Percentiles rank a stretch among this genome's conserved stretches.
phyloP scores from a whole-genome alignment of 345 rosid genomes.

The Populus simonii region DNA sequence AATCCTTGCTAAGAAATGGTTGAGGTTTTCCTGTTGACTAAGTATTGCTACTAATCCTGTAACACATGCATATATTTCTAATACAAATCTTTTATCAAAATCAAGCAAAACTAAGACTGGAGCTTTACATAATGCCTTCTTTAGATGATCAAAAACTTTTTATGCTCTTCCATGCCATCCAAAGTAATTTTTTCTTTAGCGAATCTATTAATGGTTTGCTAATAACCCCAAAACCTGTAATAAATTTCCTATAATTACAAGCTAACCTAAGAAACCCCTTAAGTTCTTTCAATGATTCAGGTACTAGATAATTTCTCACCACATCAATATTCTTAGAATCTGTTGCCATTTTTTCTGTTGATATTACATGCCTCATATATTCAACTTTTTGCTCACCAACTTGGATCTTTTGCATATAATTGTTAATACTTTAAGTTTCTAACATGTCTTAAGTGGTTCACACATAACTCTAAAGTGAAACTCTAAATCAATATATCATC shows the following conservation, averaged over 20 bases:
- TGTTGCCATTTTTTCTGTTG: no score
- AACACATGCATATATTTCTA: not conserved
- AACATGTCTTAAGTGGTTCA: no score
- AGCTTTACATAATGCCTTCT: not conserved
- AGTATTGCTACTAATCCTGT: not conserved
- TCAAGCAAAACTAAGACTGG: not conserved
- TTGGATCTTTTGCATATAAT: no score
- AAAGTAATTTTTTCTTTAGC: not conserved
- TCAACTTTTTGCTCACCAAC: no score
- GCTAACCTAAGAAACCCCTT: no score
- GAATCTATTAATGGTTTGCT: not conserved
- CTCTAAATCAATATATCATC: no score
- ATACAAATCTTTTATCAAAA: not conserved
- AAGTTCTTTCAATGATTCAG: not conserved
- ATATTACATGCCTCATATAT: no score
- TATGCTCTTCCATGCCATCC: not conserved
- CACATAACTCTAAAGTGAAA: no score
- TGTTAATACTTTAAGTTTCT: no score
- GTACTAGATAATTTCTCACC: not conserved
- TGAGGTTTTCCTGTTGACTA: not conserved
- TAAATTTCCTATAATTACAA: no score
- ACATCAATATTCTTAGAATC: no score
- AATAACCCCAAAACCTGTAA: no score
- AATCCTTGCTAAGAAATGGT: not conserved
- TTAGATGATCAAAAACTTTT: not conserved